Evolutionary conservation across 1,139 yeast genomes (phyloP), one percentile per base, ranked within the genome.

Genomic region (Zhuliangozyma blackwelliae): DNA sequence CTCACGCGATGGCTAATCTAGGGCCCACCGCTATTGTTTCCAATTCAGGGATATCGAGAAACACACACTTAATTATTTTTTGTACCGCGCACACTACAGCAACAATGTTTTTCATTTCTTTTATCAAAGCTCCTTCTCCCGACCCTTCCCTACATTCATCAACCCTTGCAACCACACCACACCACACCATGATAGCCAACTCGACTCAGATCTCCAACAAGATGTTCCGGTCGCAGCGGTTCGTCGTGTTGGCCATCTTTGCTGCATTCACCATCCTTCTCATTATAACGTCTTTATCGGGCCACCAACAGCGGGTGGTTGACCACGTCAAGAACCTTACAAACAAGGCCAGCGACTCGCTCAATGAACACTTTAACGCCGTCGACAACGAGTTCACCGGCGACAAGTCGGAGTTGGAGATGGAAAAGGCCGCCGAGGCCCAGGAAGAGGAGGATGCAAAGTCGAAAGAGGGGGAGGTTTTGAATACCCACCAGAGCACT

Each of bases 141-240:
- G 16, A 4, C 16, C 16, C 16, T 16, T 4, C 16, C 16, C 16
- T 16, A 16, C 16, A 16, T 16, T 16, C 16, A 16, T n/a, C n/a
- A n/a, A n/a, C n/a, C n/a, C 25, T 23, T 7, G 25, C 25, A 23
- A 10, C 10, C 25, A 23, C 26, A 23, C 9, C 26, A 23, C 9
- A 9, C 9, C n/a, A 28, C 12, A 29, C 27, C 19, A 54, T 54
- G 58, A 43, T 51, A 33, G 61, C 60, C 28, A 62, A 61, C 39
- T 56, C 67, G 5, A 62, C 66, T 12, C 45, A 51, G 9, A 55
- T 62, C 26, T 50, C 65, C 25, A 57, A 53, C 37, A 44, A 63
- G 34, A 46, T 64, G 43, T 61, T 64, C 45, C 49, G 57, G 39
- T 57, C 58, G 11, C 70, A 63, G 41, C 45, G 58, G 36, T 43